These are phyloP conservation scores for Lyophyllum atratum DNA, from an alignment of 768 basidiomycete species.

Conservation along the genomic window DNA sequence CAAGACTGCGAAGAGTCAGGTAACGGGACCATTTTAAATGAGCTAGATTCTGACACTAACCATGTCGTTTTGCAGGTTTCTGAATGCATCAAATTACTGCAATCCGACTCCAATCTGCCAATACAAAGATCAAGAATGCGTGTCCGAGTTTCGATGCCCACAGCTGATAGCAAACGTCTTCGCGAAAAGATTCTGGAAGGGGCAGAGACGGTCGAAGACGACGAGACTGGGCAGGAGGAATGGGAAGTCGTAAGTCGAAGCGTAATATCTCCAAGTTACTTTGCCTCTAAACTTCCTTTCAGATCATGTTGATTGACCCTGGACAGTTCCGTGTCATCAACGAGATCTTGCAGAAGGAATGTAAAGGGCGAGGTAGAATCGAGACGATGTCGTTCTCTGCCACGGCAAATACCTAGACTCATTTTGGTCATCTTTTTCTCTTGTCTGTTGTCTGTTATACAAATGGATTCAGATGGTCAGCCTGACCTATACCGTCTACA, in stretches of 20 bases:
- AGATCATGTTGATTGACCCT: conserved; percentile 94
- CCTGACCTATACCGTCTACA: background rate
- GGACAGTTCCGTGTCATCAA: conserved; percentile 87
- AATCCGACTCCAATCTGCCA: conserved; percentile 81
- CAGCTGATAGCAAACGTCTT: conserved; percentile 63
- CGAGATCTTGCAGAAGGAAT: conserved; percentile 88
- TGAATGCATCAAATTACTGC: conserved; percentile 83
- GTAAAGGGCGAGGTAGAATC: conserved; percentile 82
- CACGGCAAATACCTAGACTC: conserved; percentile 38
- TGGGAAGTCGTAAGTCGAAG: conserved; percentile 87
- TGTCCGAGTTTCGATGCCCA: conserved; percentile 77
- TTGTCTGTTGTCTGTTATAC: conserved; percentile 6
- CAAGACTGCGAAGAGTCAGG: conserved; percentile 95
- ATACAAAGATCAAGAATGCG: conserved; percentile 95
- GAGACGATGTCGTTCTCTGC: conserved; percentile 82
- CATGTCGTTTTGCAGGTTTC: conserved; percentile 57
- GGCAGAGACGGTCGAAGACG: conserved; percentile 83
- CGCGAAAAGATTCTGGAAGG: conserved; percentile 70
- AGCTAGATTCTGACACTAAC: background rate
- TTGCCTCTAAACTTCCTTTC: conserved; percentile 3
- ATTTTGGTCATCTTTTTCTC: background rate
- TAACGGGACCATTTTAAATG: conserved; percentile 26
- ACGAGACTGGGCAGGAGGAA: conserved; percentile 69
- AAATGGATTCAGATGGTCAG: background rate
- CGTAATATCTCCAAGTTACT: background rate